Base-by-base conservation (phyloP, 345 rosid species). In the Anastatica hierochuntica region DNA sequence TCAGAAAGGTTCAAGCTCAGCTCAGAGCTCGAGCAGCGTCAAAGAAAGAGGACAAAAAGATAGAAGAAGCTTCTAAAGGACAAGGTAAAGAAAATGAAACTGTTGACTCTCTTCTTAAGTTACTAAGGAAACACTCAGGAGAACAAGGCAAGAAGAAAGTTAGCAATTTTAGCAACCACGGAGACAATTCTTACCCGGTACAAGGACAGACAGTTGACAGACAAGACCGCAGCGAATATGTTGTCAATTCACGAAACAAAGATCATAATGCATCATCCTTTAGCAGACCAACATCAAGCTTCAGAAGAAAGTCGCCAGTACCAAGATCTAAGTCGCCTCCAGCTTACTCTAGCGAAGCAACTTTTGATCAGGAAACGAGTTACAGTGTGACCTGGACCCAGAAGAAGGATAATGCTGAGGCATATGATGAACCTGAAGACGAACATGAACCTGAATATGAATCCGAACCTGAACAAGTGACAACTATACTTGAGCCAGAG, bases 1-100 rank as follows among this genome's bases (percentile, higher is more conserved):
- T 92, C 72, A 76, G 76, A 70, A 82, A 92, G 74, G 95, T 87
- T 45, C 98, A 92, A 57, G 69, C 81, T 65, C 87, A 79, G 66
- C 95, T 92, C 57, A 80, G 94, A 46, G 84, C 83, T 64, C 78
- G 88, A 79, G 89, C 95, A 40, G 85, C 74, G 0, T 53, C 64
- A 38, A 82, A 76, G 68, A 79, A 74, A 60, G 84, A 82, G 67
- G 85, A 76, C n/a, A 72, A 73, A 61, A 78, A 73, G 72, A 57
- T 66, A 10, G 88, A 79, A 60, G 63, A 49, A n/a, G 41, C 68
- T 55, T 48, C 74, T 5, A 70, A 72, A 58, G 81, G 79, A 34
- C 73, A 73, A 58, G 72, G 78, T 2, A 92, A 72, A 71, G 85
- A 79, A 62, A 84, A 62, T 47, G 88, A 83, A 66, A 79, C 90